phyloP scores from a whole-genome alignment of 768 basidiomycete genomes.

The Collybia mongolica region DNA sequence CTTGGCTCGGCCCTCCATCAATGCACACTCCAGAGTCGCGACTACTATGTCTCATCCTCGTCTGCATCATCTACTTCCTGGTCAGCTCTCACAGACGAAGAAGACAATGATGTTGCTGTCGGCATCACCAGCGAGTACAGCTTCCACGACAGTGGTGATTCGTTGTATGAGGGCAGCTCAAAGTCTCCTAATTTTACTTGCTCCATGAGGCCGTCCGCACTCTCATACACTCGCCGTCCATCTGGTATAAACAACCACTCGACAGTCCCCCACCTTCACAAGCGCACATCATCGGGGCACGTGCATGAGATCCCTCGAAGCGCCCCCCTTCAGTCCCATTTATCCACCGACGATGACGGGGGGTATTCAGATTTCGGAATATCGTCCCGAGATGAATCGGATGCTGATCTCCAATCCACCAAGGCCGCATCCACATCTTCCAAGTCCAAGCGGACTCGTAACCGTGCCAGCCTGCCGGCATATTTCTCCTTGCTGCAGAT shows the following conservation, averaged over 20 bases:
- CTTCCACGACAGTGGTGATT: constrained; percentile 38
- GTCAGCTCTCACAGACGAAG: constrained; percentile 65
- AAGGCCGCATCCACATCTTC: constrained; percentile 35
- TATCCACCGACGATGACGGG: constrained; percentile 47
- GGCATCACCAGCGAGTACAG: constrained; percentile 30
- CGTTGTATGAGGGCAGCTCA: constrained; percentile 36
- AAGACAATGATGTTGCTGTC: constrained; percentile 47
- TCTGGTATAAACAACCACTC: constrained; percentile 70
- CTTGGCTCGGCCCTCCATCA: constrained; percentile 53
- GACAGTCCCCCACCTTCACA: constrained; percentile 54
- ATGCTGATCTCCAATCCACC: constrained; percentile 27
- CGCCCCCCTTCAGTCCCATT: constrained; percentile 37
- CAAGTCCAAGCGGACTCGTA: constrained; percentile 62
- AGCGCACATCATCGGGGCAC: constrained; percentile 46
- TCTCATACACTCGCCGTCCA: constrained; percentile 68
- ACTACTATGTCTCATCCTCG: constrained; percentile 56
- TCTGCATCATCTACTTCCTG: constrained; percentile 66
- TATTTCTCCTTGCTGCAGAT: constrained; percentile 74
- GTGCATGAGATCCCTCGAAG: constrained; percentile 40
- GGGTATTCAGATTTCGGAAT: constrained; percentile 38
- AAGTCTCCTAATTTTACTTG: constrained; percentile 39
- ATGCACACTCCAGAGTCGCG: constrained; percentile 38
- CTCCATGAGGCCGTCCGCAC: constrained; percentile 38
- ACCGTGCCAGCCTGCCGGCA: constrained; percentile 72
- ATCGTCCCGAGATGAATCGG: constrained; percentile 35